Conservation (phyloP, 805 yeast genomes). For the Candida nemodendra region DNA sequence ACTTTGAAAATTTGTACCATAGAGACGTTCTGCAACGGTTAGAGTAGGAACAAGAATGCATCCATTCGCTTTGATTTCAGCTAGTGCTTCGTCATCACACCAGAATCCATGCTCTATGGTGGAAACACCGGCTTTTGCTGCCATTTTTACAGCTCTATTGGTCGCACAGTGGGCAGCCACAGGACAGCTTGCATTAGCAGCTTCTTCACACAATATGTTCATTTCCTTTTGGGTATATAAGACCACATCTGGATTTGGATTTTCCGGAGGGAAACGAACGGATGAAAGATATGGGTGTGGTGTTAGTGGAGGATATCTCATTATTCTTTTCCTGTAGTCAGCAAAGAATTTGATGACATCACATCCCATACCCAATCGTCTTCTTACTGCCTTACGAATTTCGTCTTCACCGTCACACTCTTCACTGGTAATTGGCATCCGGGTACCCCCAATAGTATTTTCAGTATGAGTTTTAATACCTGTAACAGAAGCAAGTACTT, state of each 20-base stretch:
- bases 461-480: slow-evolving; percentile 27
- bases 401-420: slow-evolving; percentile 30
- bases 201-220: slow-evolving; percentile 27
- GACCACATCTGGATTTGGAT: slow-evolving; percentile 29
- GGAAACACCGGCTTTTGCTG: slow-evolving; percentile 27
- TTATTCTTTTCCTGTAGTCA: slow-evolving; percentile 27
- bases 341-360: slow-evolving; percentile 30
- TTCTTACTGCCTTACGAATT: slow-evolving; percentile 27
- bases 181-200: slow-evolving; percentile 25
- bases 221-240: slow-evolving; percentile 29
- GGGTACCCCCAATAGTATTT: slow-evolving; percentile 25
- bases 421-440: slow-evolving; percentile 23
- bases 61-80: slow-evolving; percentile 17
- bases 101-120: slow-evolving; percentile 29
- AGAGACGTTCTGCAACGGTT: slow-evolving; percentile 24
- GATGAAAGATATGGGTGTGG: slow-evolving; percentile 30
- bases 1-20: slow-evolving; percentile 17
- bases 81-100: slow-evolving; percentile 24
- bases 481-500: slow-evolving; percentile 23
- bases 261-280: slow-evolving; percentile 26
- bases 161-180: slow-evolving; percentile 32
- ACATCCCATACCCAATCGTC: slow-evolving; percentile 28
- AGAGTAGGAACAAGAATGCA: slow-evolving; percentile 29
- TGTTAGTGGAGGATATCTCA: slow-evolving; percentile 28
- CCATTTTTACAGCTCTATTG: slow-evolving; percentile 26